A percentile compares a stretch with the other conserved stretches of the same genome.
These are phyloP conservation scores for Xylogone sp. DNA, from an alignment of 2,329 filamentous ascomycete species.

Conservation along the genomic window DNA sequence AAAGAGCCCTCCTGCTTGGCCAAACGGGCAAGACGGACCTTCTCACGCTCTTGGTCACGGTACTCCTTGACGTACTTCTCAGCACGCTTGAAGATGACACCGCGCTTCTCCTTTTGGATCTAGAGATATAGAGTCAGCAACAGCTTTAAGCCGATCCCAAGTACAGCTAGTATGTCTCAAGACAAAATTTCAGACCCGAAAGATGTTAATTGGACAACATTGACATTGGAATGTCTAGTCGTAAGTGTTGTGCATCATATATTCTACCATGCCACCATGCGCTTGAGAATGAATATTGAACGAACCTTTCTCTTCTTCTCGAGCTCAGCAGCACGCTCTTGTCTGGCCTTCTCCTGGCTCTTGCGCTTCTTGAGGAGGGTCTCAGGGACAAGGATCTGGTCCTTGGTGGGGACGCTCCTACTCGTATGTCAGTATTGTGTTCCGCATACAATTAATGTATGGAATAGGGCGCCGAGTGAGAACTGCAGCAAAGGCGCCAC, in stretches of 20 bases:
- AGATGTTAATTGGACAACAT: constrained; percentile 99
- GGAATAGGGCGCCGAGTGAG: constrained; percentile 77
- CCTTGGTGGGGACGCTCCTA: constrained; percentile 88
- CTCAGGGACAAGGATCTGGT: constrained; percentile 97
- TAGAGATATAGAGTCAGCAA: constrained; percentile 44
- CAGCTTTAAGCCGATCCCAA: constrained; percentile 8
- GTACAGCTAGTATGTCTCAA: constrained; percentile 17
- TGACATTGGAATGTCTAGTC: constrained; percentile 82
- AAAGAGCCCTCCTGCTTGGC: constrained; percentile 91
- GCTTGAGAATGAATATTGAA: constrained; percentile 16
- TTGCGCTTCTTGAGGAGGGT: constrained; percentile 99
- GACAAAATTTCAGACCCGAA: constrained; percentile 88
- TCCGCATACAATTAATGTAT: constrained; percentile 57
- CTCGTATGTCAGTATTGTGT: constrained; percentile 72
- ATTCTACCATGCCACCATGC: constrained; percentile 33
- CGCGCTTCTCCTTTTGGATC: constrained; percentile 98
- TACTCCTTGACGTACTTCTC: constrained; percentile 99
- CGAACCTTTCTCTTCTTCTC: constrained; percentile 85
- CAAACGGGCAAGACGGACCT: constrained; percentile 85
- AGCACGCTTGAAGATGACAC: constrained; percentile 98
- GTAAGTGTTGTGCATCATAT: constrained; percentile 88
- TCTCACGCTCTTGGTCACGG: constrained; percentile 96
- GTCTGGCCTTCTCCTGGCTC: constrained; percentile 98
- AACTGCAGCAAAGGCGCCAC: constrained; percentile 89
- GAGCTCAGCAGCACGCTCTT: constrained; percentile 74